Base-by-base conservation (phyloP, 2,329 filamentous ascomycete genomes). In the Fonsecaea multimorphosa region DNA sequence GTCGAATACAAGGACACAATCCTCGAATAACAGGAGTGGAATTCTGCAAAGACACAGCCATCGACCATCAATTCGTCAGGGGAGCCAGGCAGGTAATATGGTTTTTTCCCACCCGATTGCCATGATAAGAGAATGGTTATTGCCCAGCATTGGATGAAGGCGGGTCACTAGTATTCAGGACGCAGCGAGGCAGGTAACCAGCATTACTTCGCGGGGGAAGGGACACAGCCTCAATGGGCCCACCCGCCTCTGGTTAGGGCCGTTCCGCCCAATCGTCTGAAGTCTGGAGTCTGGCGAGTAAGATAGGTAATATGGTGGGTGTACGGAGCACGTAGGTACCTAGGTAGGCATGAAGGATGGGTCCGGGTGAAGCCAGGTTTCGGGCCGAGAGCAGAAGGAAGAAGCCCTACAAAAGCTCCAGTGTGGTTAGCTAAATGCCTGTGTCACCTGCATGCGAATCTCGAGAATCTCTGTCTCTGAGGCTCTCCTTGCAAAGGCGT, bases 31-130 rank as follows among this genome's bases (percentile, higher is more conserved):
- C 29, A 34, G 27, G 3, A 19, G 52, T 11, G 29, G 52, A 54
- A 54, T 34, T 34, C 19, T 54, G 52, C 14, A 54, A 54, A 54
- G 29, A 34, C 52, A 54, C 31, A 34, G 52, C 52, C 27, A 32
- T 54, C 52, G 24, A 12, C 12, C 19, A 12, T 49, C 11, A 11
- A 49, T 49, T 24, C 22, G 44, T 24, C 11, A 27, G 11, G 8
- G 22, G 44, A 49, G n/a, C 5, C 22, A 16, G 22, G 22, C 9
- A 49, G 22, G 44, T n/a, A n/a, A 49, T 24, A 24, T 49, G 44
- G 44, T 22, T 27, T 49, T 27, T 14, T 14, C 5, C 11, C 3
- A 5, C 5, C 11, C 19, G 19, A 27, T 12, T 49, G 22, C 19
- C 44, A 49, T 27, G 44, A 27, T 24, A 22, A 14, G 22, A 9